Evolutionary conservation across 2,329 filamentous ascomycete species (phyloP), one percentile per base, ranked within the genome.

Genomic region (Alternaria longipes): DNA sequence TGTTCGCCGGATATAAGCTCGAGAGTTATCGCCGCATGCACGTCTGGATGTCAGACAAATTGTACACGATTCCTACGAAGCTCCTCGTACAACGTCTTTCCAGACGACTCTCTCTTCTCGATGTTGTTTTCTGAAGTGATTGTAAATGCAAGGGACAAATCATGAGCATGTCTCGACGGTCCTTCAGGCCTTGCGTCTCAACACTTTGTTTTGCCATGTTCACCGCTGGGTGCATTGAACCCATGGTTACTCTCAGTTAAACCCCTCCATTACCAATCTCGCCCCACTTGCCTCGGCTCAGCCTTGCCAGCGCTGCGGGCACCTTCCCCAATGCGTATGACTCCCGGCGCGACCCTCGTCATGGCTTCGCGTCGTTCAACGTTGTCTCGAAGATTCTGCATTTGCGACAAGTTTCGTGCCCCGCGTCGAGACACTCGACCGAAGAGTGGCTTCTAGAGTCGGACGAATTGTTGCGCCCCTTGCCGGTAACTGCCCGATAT

Each of bases 211-310:
- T 14, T 59, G 2, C 22, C 34, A 42, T 34, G 8, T 24, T 59
- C 46, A 52, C 46, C 45, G 53, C 45, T 47, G 34, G 24, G 24
- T 16, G 24, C 28, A 34, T 26, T 57, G 26, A 18, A 32, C 32
- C 22, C 24, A 40, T 30, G 22, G 20, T 36, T 32, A 50, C 41
- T 26, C 47, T 32, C 36, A 24, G 22, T 26, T 36, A 9, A 41
- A 54, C 59, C 62, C 61, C 46, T 57, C 58, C 62, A 63, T 67
- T 62, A 63, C 62, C 59, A 68, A 64, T 62, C 52, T 36, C n/a
- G 49, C 65, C 70, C 70, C 68, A 69, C 68, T 69, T 72, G 63
- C 70, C 70, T 71, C 68, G 70, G 70, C 59, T 64, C 58, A 65
- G 58, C 46, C 55, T 47, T 60, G 58, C 42, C 18, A 41, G 24